Conservation (phyloP, 768 basidiomycete species). For the Panus rudis region DNA sequence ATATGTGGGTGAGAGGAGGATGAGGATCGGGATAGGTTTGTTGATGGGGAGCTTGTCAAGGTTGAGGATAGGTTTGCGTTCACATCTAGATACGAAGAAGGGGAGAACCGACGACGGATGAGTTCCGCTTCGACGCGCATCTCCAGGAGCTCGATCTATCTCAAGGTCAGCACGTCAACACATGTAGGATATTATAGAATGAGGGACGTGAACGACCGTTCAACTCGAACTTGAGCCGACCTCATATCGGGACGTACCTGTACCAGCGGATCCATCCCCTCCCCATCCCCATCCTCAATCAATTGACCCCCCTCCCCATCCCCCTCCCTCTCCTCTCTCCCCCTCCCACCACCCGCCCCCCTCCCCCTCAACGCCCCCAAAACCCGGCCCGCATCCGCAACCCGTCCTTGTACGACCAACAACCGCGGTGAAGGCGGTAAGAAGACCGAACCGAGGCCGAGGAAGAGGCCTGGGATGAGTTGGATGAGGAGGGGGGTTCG, state of each 20-base stretch:
- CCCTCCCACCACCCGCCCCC: no score
- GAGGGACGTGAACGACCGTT: not conserved
- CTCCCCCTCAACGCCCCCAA: no score
- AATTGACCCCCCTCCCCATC: no score
- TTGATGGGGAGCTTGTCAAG: no score
- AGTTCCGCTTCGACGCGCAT: conserved; percentile 64
- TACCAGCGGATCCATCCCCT: conserved; percentile 40
- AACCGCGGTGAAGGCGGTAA: conserved; percentile 60
- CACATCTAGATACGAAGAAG: no score
- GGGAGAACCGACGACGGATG: conserved; percentile 29
- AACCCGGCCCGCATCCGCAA: conserved; percentile 44
- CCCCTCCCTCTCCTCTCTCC: no score
- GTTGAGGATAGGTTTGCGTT: no score
- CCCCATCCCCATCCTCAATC: no score
- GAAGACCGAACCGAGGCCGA: conserved; percentile 52
- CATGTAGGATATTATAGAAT: not conserved
- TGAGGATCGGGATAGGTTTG: no score
- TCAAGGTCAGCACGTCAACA: no score
- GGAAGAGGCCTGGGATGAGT: conserved; percentile 58
- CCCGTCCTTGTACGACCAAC: conserved; percentile 46
- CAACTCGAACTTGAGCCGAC: not conserved
- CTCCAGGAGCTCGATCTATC: conserved; percentile 67
- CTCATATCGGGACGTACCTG: conserved; percentile 29
- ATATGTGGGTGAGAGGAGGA: no score
- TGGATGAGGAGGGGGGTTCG: conserved; percentile 71